Evolutionary conservation across 192 early-diverging fungal species (phyloP), one percentile per base, ranked within the genome.

Genomic region (Coemansia sp.): DNA sequence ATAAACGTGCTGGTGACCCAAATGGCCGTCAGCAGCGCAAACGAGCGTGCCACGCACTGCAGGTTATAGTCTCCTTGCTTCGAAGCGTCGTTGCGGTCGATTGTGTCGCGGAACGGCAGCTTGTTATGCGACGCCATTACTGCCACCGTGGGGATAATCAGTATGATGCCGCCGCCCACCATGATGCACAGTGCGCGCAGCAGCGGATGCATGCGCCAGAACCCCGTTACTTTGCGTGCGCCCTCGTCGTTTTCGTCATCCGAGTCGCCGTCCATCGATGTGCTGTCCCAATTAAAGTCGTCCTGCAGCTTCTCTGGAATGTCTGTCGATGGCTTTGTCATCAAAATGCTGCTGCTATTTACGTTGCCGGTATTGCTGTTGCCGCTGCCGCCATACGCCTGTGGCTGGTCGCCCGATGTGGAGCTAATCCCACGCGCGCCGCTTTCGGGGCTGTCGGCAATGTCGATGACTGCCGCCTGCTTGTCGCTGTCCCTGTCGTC

Each of bases 121-220:
- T 81, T 61, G 1, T 55, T 57, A 64, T 84, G 64, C 39, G 79
- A 81, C 13, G 77, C 81, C 26, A 79, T 25, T 18, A 86, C 81
- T 2, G 76, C 66, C 53, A 88, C 75, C 1, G 79, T 76, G 12
- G 87, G 87, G 25, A 75, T 67, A 23, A 84, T 81, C 16, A 88
- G 63, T 18, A 88, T 59, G 9, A 82, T 75, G 10, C 84, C 82
- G 21, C 84, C 82, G 7, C 76, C 67, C 0, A 85, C n/a, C 79
- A 86, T 85, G 33, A 86, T 74, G 33, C 76, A 66, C 45, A 86
- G 51, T 33, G 86, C 83, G 7, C 87, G 79, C 37, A 88, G 39
- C 13, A 86, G 63, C 29, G 87, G 84, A 63, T 86, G 85, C 65
- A 78, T 68, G 35, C 82, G 80, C 85, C 85, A 86, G 68, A 82